Evolutionary conservation across 2,329 filamentous ascomycete genomes (phyloP), one percentile per base, ranked within the genome.

Genomic region (Coniochaeta ligniaria): DNA sequence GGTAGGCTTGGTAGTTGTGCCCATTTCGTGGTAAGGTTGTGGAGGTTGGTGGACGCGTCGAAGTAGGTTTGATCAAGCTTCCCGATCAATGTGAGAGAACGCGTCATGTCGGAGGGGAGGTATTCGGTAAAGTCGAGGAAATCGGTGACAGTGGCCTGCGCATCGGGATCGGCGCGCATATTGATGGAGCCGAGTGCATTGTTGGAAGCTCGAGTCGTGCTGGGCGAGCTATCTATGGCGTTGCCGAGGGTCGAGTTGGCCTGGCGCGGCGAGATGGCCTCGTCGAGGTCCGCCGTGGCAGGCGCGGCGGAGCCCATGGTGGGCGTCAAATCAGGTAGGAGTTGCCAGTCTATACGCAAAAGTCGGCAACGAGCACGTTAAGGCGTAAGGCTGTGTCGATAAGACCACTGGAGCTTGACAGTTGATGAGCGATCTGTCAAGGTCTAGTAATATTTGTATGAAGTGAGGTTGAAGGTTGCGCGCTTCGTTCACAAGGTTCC

Each of bases 91-190:
- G 83, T 87, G 52, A 89, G 75, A 26, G 86, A 89, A 61, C 87
- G 83, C 63, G 82, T 77, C 67, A 89, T 82, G 69, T 89, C 87
- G 58, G 85, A 83, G 12, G 86, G 85, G 1, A 89, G 80, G 72
- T 89, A 87, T 71, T 90, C 87, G 66, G 85, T 88, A 65, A 86
- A 86, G 70, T 89, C 86, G 70, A 89, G 82, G 69, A 88, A 89
- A 71, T 89, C 86, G 62, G 84, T 87, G 20, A 88, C 82, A n/a
- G 85, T 88, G 7, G 86, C 85, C 67, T 88, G 85, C 28, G 84
- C 84, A 75, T 89, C 86, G 6, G 86, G 86, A 64, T 89, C 86
- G 59, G 80, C 78, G 65, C 82, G 82, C 70, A 81, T 75, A 61
- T 78, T 76, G 63, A 83, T 75, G 1, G 78, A 72, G 60, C 74